These are phyloP conservation scores for Sorghum bicolor DNA, from an alignment of 176 grass and related monocot species.

Conservation along the genomic window Sorghum_bicolor_NCBIv3 NC_012871.2:54498501-54499000, in stretches of 20 bases:
- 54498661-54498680: conserved; percentile 53
- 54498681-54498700: conserved; percentile 54
- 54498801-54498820: conserved; percentile 36
- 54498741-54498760: conserved; percentile 36
- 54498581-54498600: conserved; percentile 44
- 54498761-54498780: background rate
- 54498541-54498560: conserved; percentile 54
- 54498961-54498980: background rate
- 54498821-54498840: conserved; percentile 8
- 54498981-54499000: conserved; percentile 62
- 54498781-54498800: conserved; percentile 35
- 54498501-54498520: conserved; percentile 95
- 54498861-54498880: background rate
- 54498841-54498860: background rate
- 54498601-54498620: conserved; percentile 52
- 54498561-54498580: background rate
- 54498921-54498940: conserved; percentile 70
- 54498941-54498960: conserved; percentile 57
- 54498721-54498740: conserved; percentile 63
- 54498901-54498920: conserved; percentile 8
- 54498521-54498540: conserved; percentile 56
- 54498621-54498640: conserved; percentile 40
- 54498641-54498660: conserved; percentile 60
- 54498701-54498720: conserved; percentile 55
- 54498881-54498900: background rate